Conservation (phyloP, 371 early-diverging fungal species). For the Saksenaea vasiformis region DNA sequence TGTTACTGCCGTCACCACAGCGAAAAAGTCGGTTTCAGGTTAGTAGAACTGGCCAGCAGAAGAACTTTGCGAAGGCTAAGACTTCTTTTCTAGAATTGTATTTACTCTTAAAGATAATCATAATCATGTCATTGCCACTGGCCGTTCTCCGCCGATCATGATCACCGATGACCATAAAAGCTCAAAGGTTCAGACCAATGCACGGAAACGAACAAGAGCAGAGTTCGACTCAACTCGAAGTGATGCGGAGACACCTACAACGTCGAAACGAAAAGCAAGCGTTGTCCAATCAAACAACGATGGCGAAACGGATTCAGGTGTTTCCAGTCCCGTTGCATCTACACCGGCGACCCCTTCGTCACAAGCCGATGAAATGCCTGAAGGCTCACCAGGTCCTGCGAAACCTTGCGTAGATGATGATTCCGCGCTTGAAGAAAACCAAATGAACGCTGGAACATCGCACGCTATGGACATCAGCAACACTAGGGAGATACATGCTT, state of each 20-base stretch:
- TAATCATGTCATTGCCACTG: slow-evolving; percentile 66
- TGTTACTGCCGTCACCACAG: slow-evolving; percentile 87
- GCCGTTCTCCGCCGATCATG: slow-evolving; percentile 81
- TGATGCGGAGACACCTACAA: slow-evolving; percentile 18
- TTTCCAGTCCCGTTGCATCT: slow-evolving; percentile 46
- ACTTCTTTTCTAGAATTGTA: slow-evolving; percentile 48
- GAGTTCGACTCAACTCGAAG: slow-evolving; percentile 33
- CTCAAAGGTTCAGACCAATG: slow-evolving; percentile 51
- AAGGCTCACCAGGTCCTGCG: slow-evolving; percentile 5
- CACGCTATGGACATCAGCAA: background rate
- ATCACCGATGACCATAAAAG: slow-evolving; percentile 92
- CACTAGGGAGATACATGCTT: background rate
- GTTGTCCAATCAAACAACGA: slow-evolving; percentile 1
- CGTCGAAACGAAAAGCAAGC: slow-evolving; percentile 16
- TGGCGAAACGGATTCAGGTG: slow-evolving; percentile 46
- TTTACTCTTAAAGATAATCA: slow-evolving; percentile 64
- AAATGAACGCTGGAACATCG: background rate
- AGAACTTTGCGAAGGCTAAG: background rate
- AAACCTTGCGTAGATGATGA: slow-evolving; percentile 1
- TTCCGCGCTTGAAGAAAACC: background rate
- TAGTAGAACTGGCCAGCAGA: background rate
- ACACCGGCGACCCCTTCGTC: slow-evolving; percentile 53
- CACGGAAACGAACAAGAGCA: slow-evolving; percentile 36
- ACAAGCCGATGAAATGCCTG: slow-evolving; percentile 31
- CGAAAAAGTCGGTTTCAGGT: slow-evolving; percentile 88